Conservation (phyloP, 108 stramenopile species). For the Asterionellopsis glacialis region DNA sequence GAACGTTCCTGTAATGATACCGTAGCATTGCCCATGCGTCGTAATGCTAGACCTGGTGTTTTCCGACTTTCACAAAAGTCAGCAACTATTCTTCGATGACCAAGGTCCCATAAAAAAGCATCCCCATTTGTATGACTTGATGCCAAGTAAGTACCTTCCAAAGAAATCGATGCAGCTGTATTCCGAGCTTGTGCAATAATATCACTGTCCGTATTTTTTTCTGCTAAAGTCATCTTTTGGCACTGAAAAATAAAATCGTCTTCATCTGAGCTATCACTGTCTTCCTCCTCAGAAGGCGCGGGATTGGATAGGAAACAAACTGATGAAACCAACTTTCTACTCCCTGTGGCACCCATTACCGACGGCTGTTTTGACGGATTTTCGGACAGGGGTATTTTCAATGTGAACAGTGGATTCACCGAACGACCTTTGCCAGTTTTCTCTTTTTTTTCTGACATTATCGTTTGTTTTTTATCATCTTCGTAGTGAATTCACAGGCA, state of each 20-base stretch:
- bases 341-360: not conserved
- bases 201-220: not conserved
- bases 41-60: conserved; percentile 16
- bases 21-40: conserved; percentile 3
- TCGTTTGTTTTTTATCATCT: no score
- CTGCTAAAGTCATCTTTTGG: not conserved
- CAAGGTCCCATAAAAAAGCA: conserved; percentile 37
- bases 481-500: no score
- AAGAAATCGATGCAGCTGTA: not conserved
- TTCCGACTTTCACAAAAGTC: not conserved
- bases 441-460: no score
- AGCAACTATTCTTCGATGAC: conserved; percentile 10
- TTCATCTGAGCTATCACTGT: conserved; percentile 1
- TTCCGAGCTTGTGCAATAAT: conserved; percentile 2
- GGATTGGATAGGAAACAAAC: conserved; percentile 6
- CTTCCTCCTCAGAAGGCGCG: not conserved
- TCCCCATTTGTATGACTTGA: conserved; percentile 38
- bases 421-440: not conserved
- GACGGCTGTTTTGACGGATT: not conserved
- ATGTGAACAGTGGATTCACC: conserved; percentile 1
- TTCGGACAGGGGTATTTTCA: not conserved
- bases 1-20: no score
- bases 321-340: not conserved
- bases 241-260: not conserved
- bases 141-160: conserved; percentile 12